These are phyloP conservation scores for Exophiala alcalophila DNA, from an alignment of 2,329 filamentous ascomycete genomes.

Conservation along the genomic window DNA sequence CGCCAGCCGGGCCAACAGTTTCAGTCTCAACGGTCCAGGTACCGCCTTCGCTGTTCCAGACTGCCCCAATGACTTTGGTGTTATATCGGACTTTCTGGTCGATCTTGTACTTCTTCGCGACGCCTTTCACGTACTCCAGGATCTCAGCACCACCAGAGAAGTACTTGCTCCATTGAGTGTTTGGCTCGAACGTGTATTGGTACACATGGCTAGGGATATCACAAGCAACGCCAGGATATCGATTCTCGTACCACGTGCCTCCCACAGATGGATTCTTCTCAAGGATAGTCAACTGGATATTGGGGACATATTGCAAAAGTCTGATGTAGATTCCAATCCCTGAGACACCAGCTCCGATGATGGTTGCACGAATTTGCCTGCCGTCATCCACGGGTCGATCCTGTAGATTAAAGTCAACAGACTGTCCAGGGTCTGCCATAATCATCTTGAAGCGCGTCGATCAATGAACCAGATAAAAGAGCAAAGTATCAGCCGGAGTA, in stretches of 20 bases:
- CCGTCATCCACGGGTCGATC: too few relatives aligned
- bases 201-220: slow-evolving; percentile 25
- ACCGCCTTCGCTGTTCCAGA: slow-evolving; percentile 49
- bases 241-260: slow-evolving; percentile 34
- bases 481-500: too few relatives aligned
- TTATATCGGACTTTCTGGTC: slow-evolving; percentile 58
- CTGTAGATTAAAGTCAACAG: too few relatives aligned
- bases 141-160: slow-evolving; percentile 24
- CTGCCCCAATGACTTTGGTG: slow-evolving; percentile 51
- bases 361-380: too few relatives aligned
- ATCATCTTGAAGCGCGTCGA: too few relatives aligned
- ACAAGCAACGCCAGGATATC: slow-evolving; percentile 20
- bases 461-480: too few relatives aligned
- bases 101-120: slow-evolving; percentile 34
- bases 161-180: slow-evolving; percentile 21
- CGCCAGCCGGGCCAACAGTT: neutral
- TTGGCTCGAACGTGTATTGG: slow-evolving; percentile 24
- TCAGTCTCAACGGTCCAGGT: slow-evolving; percentile 26
- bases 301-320: slow-evolving; percentile 5
- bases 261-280: slow-evolving; percentile 32
- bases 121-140: slow-evolving; percentile 15
- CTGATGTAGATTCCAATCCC: slow-evolving; percentile 40
- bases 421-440: too few relatives aligned
- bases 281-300: slow-evolving; percentile 27
- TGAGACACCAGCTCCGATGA: slow-evolving; percentile 42